phyloP scores from a whole-genome alignment of 352 stramenopile genomes.

The Phytophthora pseudosyringae region DNA sequence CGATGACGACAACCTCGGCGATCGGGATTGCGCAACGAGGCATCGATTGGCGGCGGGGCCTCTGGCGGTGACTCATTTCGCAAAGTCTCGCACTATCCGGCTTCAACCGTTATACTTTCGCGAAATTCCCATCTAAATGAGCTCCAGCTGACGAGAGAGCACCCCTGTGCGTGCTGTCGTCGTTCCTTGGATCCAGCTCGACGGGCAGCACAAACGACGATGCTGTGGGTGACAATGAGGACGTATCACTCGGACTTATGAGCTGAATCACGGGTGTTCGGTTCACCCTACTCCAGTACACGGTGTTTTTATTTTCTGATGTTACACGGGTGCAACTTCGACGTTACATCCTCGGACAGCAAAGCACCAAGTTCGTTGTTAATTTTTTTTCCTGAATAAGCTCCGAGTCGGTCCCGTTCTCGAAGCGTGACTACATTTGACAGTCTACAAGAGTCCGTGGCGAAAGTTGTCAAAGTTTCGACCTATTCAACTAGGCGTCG shows the following conservation, averaged over 20 bases:
- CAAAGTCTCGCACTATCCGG: constrained; percentile 1
- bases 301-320: background rate
- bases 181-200: background rate
- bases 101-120: background rate
- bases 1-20: background rate
- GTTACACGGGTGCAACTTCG: constrained; percentile 8
- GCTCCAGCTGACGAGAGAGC: constrained; percentile 8
- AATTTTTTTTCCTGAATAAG: background rate
- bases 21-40: background rate
- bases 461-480: too few relatives aligned
- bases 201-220: constrained; percentile 10
- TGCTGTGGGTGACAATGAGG: background rate
- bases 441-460: background rate
- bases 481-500: background rate
- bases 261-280: too few relatives aligned
- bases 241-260: too few relatives aligned
- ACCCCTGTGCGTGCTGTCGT: constrained; percentile 7
- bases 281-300: background rate
- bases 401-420: background rate
- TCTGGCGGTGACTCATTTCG: constrained; percentile 9
- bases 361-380: background rate
- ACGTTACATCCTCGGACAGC: background rate
- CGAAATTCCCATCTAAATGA: constrained; percentile 22
- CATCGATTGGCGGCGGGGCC: background rate
- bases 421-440: background rate